Percentiles rank a stretch among this genome's conserved stretches.
phyloP scores from a whole-genome alignment of 441 rosid genomes.

The Breynia disticha region DNA sequence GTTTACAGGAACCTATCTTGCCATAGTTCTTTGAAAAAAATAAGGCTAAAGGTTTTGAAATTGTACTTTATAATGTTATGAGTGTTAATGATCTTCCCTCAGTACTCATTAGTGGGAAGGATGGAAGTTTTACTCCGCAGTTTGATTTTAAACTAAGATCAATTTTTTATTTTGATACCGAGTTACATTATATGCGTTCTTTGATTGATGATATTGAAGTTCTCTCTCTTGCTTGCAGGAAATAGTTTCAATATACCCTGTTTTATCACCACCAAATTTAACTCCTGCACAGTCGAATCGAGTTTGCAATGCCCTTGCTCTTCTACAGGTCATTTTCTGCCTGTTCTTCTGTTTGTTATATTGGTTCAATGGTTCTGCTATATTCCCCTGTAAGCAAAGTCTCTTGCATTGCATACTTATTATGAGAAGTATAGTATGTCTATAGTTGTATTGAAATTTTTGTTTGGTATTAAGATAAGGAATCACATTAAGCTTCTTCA shows the following conservation, averaged over 20 bases:
- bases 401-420: not conserved
- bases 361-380: not conserved
- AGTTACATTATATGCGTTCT: not conserved
- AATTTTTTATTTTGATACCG: not conserved
- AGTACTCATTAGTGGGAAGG: no score
- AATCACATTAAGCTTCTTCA: no score
- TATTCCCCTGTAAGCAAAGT: not conserved
- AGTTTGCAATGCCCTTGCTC: slow-evolving; percentile 98
- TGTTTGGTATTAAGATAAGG: no score
- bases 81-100: no score
- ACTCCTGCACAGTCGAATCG: slow-evolving; percentile 93
- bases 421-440: not conserved
- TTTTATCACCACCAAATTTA: slow-evolving; percentile 89
- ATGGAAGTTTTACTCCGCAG: not conserved
- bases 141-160: not conserved
- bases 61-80: no score
- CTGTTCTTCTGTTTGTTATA: no score
- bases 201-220: not conserved
- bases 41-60: no score
- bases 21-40: no score
- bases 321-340: slow-evolving; percentile 66
- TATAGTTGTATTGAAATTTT: no score
- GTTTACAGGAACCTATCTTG: no score
- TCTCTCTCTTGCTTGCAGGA: slow-evolving; percentile 49
- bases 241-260: slow-evolving; percentile 93